Base-by-base conservation (phyloP, 345 rosid species). In the Citrus inodora region DNA sequence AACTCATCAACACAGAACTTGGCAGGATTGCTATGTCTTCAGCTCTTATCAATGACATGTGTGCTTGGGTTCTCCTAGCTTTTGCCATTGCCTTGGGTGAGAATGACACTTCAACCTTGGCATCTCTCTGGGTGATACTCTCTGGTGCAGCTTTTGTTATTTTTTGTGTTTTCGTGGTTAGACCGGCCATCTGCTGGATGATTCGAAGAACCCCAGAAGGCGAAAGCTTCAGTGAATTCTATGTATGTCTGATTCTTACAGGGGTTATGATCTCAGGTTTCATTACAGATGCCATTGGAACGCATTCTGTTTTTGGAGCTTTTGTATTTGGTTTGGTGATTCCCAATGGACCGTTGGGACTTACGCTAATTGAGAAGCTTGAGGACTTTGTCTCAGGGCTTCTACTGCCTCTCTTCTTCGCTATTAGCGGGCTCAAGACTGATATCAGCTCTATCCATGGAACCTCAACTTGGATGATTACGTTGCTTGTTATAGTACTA, bases 361-460 rank as follows among this genome's bases (percentile, higher is more conserved):
- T 94, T 32, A 91, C 98, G 35, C 89, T 96, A 9, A 87, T 94
- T 32, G 99, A 96, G 70, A 96, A 92, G 85, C 92, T 96, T 7
- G 99, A 96, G 82, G 99, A 96, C 78, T 96, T 96, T 64, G 94
- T 96, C 21, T 94, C 97, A 2, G 99, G 99, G n/a, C 96, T 95
- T 79, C 83, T 95, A 48, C 78, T 95, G 7, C 99, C 99, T 80
- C 94, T 96, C 61, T 96, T 91, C 89, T 96, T 94, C 46, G 94
- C 95, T 32, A 92, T 94, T 77, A 96, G 99, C 66, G 98, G 99
- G 24, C 95, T 96, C 25, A 90, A 93, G 77, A 96, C 99, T 22
- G 83, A 94, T 68, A 3, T 90, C 42, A 42, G 69, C 9, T 4
- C 84, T 25, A 89, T 94, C 25, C 10, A 46, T 2, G 92, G 92